Evolutionary conservation across 305 asterid species (phyloP).

Genomic region (Ilex paraguariensis): DNA sequence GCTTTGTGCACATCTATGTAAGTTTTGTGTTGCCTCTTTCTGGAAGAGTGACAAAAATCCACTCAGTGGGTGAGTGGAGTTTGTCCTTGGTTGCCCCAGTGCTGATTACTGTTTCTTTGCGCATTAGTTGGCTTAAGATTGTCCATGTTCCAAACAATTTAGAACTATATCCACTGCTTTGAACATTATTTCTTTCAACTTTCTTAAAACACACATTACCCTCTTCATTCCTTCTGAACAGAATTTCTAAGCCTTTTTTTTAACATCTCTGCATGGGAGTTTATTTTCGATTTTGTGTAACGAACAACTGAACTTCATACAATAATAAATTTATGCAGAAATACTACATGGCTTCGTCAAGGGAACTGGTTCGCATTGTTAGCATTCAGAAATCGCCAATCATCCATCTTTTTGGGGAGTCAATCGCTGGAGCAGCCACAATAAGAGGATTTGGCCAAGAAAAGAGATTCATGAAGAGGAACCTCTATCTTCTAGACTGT

Average conservation of each 20-base stretch:
- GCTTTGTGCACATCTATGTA: too few relatives aligned
- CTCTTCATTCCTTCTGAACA: not conserved
- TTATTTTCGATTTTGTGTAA: not conserved
- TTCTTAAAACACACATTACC: not conserved
- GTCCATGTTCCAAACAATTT: too few relatives aligned
- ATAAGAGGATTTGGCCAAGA: constrained; percentile 99
- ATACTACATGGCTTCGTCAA: constrained; percentile 98
- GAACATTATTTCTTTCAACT: not conserved
- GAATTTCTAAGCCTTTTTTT: not conserved
- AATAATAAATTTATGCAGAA: constrained; percentile 48
- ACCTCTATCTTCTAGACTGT: constrained; percentile 94
- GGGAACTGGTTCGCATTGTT: constrained; percentile 96
- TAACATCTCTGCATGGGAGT: not conserved
- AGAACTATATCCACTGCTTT: not conserved
- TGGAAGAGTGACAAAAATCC: not conserved
- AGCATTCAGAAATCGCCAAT: constrained; percentile 99
- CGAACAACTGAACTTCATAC: constrained; percentile 11
- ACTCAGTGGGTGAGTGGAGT: not conserved
- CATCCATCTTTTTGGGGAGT: constrained; percentile 89
- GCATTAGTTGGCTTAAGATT: not conserved
- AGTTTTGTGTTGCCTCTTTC: not conserved
- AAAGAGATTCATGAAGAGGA: constrained; percentile 96
- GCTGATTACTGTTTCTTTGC: not conserved
- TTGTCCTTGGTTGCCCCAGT: not conserved
- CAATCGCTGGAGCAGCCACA: constrained; percentile 97